Percentiles rank a stretch among this genome's conserved stretches.
These are phyloP conservation scores for Nadsonia starkeyi-henricii DNA, from an alignment of 1,139 yeast genomes.

Conservation along the genomic window DNA sequence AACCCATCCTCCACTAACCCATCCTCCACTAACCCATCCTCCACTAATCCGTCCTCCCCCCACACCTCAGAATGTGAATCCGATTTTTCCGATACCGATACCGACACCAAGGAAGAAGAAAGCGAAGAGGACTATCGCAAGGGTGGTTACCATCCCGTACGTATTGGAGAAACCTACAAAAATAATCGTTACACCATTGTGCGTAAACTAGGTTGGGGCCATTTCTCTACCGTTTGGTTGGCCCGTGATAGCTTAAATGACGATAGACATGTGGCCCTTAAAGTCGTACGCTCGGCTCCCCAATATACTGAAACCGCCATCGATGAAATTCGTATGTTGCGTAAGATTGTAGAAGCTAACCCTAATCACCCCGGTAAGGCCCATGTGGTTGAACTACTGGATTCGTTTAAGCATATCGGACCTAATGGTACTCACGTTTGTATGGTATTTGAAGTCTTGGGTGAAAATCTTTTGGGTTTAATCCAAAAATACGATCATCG, in stretches of 20 bases:
- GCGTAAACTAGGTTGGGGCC: slow-evolving; percentile 86
- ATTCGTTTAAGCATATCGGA: slow-evolving; percentile 64
- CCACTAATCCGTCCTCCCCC: too few species aligned
- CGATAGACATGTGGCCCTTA: slow-evolving; percentile 62
- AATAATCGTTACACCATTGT: slow-evolving; percentile 50
- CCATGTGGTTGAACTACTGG: slow-evolving; percentile 56
- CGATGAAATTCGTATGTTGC: slow-evolving; percentile 62
- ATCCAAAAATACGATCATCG: slow-evolving; percentile 51
- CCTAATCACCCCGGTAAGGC: slow-evolving; percentile 57
- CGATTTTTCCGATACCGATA: slow-evolving; percentile 1
- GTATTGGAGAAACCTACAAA: slow-evolving; percentile 51
- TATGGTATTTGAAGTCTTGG: slow-evolving; percentile 83
- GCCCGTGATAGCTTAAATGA: slow-evolving; percentile 37
- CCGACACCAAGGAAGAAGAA: slow-evolving; percentile 38
- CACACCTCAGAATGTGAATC: slow-evolving; percentile 4
- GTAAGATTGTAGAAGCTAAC: slow-evolving; percentile 33
- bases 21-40: too few species aligned
- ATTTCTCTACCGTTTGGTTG: slow-evolving; percentile 81
- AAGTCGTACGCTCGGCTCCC: slow-evolving; percentile 56
- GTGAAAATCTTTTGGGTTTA: slow-evolving; percentile 63
- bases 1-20: too few species aligned
- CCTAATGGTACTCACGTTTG: slow-evolving; percentile 75
- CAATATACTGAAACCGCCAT: slow-evolving; percentile 76
- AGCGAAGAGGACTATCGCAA: slow-evolving; percentile 54
- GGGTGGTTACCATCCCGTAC: slow-evolving; percentile 85